Evolutionary conservation across 805 yeast genomes (phyloP), one percentile per base, ranked within the genome.

Genomic region (Candida bentonensis): DNA sequence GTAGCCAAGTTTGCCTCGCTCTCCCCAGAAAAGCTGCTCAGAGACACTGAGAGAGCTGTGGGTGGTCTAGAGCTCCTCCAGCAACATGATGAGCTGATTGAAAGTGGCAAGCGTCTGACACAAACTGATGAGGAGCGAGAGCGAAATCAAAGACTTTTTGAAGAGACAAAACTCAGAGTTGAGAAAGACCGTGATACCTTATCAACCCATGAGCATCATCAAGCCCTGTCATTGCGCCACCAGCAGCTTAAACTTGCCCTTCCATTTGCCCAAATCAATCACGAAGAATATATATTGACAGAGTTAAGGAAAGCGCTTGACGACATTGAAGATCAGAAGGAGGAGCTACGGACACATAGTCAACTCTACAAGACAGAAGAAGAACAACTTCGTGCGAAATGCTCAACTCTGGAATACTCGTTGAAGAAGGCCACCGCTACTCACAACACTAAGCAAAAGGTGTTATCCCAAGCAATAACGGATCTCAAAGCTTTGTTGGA

Each of bases 1-100:
- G 97, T 92, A 4, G 89, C 94, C 2, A 86, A 84, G 51, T 92
- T 92, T 66, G 94, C 96, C 0, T 74, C 80, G 2, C 64, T 85
- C 51, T 72, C 82, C 23, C 83, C 94, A 1, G 87, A 82, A 49
- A 76, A 77, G 47, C 64, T 89, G 5, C 66, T 92, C 11, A 54
- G 67, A 22, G 94, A 85, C 53, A 84, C 95, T 1, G 85, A 87
- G 55, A 65, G 89, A 47, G 86, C 96, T 1, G 73, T 86, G 25
- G 84, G 82, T 3, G 67, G 73, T 42, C 73, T 79, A 2, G 68
- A 72, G 30, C 62, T 88, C 50, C 58, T 76, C 3, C 61, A 60
- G 2, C 69, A 68, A 42, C 94, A 89, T 53, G 69, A 74, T 28
- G 53, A 63, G 23, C 66, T 89, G 41, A 76, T 73, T 25, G 59